phyloP scores from a whole-genome alignment of 2,329 filamentous ascomycete genomes.

The Ophioceras dolichostomum region DNA sequence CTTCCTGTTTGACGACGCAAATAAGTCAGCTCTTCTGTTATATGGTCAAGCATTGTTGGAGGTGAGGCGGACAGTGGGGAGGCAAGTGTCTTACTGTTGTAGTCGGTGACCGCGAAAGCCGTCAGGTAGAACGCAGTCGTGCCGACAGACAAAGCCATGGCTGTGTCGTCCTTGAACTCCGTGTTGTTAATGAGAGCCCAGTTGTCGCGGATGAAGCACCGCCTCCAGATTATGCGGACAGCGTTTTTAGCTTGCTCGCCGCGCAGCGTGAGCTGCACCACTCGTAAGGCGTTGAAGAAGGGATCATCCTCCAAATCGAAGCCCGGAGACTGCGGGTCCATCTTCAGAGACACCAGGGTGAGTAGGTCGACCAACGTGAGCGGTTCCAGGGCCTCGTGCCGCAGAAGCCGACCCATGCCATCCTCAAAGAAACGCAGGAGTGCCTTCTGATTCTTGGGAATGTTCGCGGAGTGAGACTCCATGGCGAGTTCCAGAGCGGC shows the following conservation, averaged over 20 bases:
- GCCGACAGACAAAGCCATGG: conserved; percentile 49
- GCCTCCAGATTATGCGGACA: conserved; percentile 66
- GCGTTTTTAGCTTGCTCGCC: conserved; percentile 46
- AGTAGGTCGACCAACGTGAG: conserved; percentile 60
- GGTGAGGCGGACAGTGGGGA: too few species aligned
- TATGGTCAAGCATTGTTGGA: too few species aligned
- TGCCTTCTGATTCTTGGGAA: conserved; percentile 47
- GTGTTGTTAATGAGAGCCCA: conserved; percentile 75
- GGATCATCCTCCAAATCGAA: conserved; percentile 48
- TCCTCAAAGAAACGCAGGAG: conserved; percentile 62
- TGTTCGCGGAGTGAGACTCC: conserved; percentile 47
- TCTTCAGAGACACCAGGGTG: conserved; percentile 50
- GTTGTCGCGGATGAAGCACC: conserved; percentile 72
- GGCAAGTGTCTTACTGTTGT: too few species aligned
- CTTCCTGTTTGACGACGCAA: too few species aligned
- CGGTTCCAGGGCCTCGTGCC: conserved; percentile 58
- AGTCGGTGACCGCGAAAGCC: too few species aligned
- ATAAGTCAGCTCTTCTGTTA: too few species aligned
- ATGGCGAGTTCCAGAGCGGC: conserved; percentile 68
- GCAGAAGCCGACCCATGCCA: conserved; percentile 56
- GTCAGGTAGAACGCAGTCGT: conserved; percentile 59
- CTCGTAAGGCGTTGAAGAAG: conserved; percentile 63
- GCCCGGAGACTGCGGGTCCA: conserved; percentile 20
- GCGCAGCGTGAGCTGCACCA: conserved; percentile 40
- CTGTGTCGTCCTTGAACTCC: conserved; percentile 56